Evolutionary conservation across 2,329 filamentous ascomycete species (phyloP).

Genomic region (Penicillium sp.): DNA sequence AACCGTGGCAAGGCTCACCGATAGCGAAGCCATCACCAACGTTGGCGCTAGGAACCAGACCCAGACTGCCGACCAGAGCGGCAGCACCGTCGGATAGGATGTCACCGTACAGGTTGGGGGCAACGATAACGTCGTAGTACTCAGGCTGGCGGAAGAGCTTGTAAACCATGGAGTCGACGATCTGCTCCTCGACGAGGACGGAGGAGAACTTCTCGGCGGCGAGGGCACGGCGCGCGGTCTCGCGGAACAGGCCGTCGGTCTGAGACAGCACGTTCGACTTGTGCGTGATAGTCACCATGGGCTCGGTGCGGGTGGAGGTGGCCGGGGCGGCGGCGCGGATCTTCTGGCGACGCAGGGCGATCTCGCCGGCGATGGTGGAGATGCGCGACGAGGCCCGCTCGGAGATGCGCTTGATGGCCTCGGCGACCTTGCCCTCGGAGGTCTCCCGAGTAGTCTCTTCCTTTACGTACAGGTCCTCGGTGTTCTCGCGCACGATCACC

Average conservation of each 20-base stretch:
- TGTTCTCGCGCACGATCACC: slow-evolving; percentile 98
- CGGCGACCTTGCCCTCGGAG: slow-evolving; percentile 75
- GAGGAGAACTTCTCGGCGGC: slow-evolving; percentile 61
- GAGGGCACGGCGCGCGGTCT: slow-evolving; percentile 72
- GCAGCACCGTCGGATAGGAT: slow-evolving; percentile 94
- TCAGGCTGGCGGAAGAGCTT: slow-evolving; percentile 96
- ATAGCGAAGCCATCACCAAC: slow-evolving; percentile 94
- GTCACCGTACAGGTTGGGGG: slow-evolving; percentile 95
- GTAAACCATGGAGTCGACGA: slow-evolving; percentile 99
- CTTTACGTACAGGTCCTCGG: slow-evolving; percentile 97
- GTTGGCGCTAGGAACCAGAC: slow-evolving; percentile 91
- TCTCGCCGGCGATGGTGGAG: slow-evolving; percentile 89
- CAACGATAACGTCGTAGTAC: slow-evolving; percentile 96
- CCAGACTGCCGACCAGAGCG: slow-evolving; percentile 85
- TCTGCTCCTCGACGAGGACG: slow-evolving; percentile 86
- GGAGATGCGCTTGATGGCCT: slow-evolving; percentile 96
- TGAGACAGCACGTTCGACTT: slow-evolving; percentile 97
- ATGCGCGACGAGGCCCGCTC: slow-evolving; percentile 83
- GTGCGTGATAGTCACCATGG: slow-evolving; percentile 93
- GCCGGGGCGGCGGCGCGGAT: slow-evolving; percentile 61
- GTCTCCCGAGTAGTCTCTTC: slow-evolving; percentile 82
- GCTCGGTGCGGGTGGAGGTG: slow-evolving; percentile 56
- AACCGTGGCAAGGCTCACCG: slow-evolving; percentile 96
- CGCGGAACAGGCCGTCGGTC: slow-evolving; percentile 92
- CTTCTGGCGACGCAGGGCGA: slow-evolving; percentile 81